A percentile compares a stretch with the other conserved stretches of the same genome.
Conservation (phyloP, 2,329 filamentous ascomycete species). For the Moelleriella libera region DNA sequence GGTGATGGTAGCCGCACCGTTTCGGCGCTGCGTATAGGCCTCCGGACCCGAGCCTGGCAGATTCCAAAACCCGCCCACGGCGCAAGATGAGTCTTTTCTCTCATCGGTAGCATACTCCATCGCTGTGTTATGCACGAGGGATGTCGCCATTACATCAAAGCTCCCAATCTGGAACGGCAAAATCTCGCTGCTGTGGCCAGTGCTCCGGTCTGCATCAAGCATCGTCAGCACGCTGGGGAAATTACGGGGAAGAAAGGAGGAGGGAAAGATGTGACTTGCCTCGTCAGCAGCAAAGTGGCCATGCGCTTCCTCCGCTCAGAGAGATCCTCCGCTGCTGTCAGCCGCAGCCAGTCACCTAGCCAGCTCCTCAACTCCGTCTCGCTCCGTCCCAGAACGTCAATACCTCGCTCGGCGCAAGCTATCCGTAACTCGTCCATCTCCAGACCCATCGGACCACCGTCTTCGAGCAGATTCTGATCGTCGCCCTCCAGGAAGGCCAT, state of each 20-base stretch:
- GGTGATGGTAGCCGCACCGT: too few relatives aligned
- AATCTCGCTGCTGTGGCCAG: slow-evolving; percentile 25
- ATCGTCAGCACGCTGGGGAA: not conserved
- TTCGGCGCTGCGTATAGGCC: too few relatives aligned
- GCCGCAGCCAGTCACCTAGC: slow-evolving; percentile 33
- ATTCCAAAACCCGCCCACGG: too few relatives aligned
- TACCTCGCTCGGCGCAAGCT: slow-evolving; percentile 57
- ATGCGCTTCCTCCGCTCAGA: slow-evolving; percentile 22
- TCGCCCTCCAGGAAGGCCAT: slow-evolving; percentile 55
- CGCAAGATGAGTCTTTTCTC: not conserved
- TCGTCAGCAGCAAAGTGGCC: slow-evolving; percentile 25
- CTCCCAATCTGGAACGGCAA: slow-evolving; percentile 26
- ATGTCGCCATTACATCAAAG: slow-evolving; percentile 10
- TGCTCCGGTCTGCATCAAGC: slow-evolving; percentile 17
- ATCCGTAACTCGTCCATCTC: slow-evolving; percentile 50
- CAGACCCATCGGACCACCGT: slow-evolving; percentile 44
- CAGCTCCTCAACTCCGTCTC: slow-evolving; percentile 38
- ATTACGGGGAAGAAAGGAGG: not conserved
- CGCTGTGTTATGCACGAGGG: not conserved
- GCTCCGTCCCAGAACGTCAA: slow-evolving; percentile 40
- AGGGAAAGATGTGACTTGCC: slow-evolving; percentile 15
- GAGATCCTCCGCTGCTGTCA: slow-evolving; percentile 23
- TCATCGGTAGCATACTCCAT: not conserved
- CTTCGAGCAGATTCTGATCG: slow-evolving; percentile 50
- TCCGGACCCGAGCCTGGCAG: too few relatives aligned